Evolutionary conservation across 2,329 filamentous ascomycete species (phyloP).

Genomic region (Calonectria hawksworthii): DNA sequence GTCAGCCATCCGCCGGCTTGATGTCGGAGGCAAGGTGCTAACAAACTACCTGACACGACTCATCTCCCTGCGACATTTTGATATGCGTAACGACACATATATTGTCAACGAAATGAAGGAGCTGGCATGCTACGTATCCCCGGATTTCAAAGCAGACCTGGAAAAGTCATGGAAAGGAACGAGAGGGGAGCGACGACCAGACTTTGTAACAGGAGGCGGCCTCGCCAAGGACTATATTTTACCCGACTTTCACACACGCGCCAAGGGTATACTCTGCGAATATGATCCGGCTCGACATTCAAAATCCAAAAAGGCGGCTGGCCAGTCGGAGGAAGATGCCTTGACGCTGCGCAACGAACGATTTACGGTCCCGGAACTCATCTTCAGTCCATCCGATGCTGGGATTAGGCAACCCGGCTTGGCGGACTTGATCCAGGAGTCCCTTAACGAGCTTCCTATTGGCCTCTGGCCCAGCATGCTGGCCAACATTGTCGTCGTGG

Average conservation of each 20-base stretch:
- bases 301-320: conserved; percentile 61
- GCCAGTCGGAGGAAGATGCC: conserved; percentile 76
- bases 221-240: conserved; percentile 93
- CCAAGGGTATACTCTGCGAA: conserved; percentile 79
- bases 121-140: conserved; percentile 84
- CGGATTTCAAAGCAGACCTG: conserved; percentile 82
- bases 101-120: conserved; percentile 98
- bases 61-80: conserved; percentile 91
- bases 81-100: conserved; percentile 94
- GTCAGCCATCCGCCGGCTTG: conserved; percentile 84
- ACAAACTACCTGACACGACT: conserved; percentile 94
- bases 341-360: conserved; percentile 92
- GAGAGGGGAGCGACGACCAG: conserved; percentile 67
- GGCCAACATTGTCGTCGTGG: conserved; percentile 90
- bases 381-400: conserved; percentile 90
- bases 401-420: conserved; percentile 88
- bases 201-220: conserved; percentile 65
- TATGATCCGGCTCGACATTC: conserved; percentile 79
- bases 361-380: conserved; percentile 88
- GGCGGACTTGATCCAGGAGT: conserved; percentile 85
- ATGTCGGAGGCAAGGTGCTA: conserved; percentile 92
- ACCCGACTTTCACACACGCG: conserved; percentile 78
- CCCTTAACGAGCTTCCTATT: conserved; percentile 80
- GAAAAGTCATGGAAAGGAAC: conserved; percentile 89
- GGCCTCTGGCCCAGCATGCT: conserved; percentile 87